Evolutionary conservation across 441 rosid genomes (phyloP).

Genomic region (Gossypium armourianum): DNA sequence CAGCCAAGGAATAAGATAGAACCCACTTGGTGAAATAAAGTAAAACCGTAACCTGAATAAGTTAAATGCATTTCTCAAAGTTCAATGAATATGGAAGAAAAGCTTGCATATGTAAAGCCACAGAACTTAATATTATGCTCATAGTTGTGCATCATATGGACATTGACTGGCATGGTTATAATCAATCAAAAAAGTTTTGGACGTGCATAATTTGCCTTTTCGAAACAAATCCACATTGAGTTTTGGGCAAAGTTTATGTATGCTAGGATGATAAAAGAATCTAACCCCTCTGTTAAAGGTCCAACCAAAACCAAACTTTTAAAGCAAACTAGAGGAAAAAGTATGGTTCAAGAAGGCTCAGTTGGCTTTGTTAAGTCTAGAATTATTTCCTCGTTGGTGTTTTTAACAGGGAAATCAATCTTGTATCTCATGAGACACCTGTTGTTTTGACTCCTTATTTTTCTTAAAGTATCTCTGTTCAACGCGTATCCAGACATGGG

Average conservation of each 20-base stretch:
- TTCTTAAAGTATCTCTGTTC: background rate
- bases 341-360: background rate
- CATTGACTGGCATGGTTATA: background rate
- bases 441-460: background rate
- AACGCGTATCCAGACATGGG: background rate
- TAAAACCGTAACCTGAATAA: constrained; percentile 35
- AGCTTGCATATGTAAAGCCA: constrained; percentile 10
- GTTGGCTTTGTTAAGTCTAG: background rate
- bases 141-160: background rate
- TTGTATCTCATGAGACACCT: background rate
- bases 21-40: constrained; percentile 40
- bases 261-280: background rate
- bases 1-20: constrained; percentile 29
- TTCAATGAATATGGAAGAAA: background rate
- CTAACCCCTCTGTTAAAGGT: background rate
- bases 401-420: background rate
- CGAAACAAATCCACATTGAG: background rate
- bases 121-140: background rate
- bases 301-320: background rate
- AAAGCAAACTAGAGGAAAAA: background rate
- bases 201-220: background rate
- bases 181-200: background rate
- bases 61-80: background rate
- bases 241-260: background rate
- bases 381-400: background rate